Evolutionary conservation across 2,329 filamentous ascomycete genomes (phyloP).

Genomic region (Arachnomyces sp.): DNA sequence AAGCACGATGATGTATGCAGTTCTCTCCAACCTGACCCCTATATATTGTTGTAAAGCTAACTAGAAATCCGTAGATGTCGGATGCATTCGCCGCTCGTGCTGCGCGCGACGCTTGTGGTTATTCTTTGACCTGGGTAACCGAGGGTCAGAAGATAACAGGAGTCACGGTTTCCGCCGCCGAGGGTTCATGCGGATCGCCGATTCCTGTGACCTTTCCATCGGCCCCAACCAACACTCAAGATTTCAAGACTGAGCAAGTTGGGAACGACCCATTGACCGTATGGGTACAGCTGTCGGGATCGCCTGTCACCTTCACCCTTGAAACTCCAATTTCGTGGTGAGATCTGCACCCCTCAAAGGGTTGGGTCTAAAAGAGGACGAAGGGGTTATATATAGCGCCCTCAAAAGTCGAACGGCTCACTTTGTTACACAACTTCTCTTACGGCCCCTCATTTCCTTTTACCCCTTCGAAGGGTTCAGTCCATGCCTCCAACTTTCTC

Average conservation of each 20-base stretch:
- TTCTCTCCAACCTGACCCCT: neutral
- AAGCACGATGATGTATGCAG: constrained; percentile 47
- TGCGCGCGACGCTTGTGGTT: constrained; percentile 46
- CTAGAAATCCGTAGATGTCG: constrained; percentile 29
- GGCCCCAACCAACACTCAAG: constrained; percentile 35
- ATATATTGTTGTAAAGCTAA: neutral
- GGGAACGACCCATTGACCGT: constrained; percentile 47
- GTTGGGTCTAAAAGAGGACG: too few species aligned
- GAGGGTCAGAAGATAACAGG: constrained; percentile 39
- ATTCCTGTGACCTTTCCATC: constrained; percentile 50
- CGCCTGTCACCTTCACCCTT: constrained; percentile 39
- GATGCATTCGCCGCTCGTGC: constrained; percentile 45
- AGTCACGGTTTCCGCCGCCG: constrained; percentile 42
- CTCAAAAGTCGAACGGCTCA: too few species aligned
- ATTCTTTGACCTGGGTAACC: constrained; percentile 41
- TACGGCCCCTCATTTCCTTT: too few species aligned
- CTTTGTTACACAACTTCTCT: too few species aligned
- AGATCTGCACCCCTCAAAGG: neutral
- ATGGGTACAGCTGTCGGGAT: constrained; percentile 41
- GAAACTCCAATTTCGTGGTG: constrained; percentile 28
- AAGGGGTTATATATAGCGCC: too few species aligned
- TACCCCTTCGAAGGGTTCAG: too few species aligned
- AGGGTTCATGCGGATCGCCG: constrained; percentile 43
- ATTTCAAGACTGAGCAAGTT: constrained; percentile 43
- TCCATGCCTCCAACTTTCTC: too few species aligned